phyloP scores from a whole-genome alignment of 257 asterid genomes.

The Nicotiana otophora region DNA sequence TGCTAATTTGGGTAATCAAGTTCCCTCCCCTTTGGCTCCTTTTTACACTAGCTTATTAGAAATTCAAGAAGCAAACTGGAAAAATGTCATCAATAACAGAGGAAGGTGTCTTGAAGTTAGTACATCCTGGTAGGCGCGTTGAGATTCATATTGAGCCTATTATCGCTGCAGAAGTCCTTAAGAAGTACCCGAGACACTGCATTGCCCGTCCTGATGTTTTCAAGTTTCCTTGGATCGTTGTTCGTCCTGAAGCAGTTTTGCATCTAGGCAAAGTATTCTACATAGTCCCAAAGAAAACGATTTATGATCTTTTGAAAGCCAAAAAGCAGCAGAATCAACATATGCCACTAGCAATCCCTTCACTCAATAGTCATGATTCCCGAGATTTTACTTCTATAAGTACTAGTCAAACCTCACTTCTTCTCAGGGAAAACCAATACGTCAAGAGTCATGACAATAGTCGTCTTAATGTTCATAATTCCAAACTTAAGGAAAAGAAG shows the following conservation, averaged over 20 bases:
- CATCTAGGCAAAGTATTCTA: constrained; percentile 39
- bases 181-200: constrained; percentile 50
- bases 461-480: neutral
- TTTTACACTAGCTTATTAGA: neutral
- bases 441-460: neutral
- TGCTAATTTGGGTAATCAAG: neutral
- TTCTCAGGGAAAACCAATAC: neutral
- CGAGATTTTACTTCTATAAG: neutral
- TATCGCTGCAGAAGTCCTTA: constrained; percentile 46
- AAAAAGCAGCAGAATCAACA: neutral
- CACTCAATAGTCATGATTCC: neutral
- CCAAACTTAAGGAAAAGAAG: neutral
- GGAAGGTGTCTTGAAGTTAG: constrained; percentile 41
- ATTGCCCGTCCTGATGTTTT: constrained; percentile 68
- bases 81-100: constrained; percentile 33
- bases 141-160: constrained; percentile 40
- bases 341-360: neutral
- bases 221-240: constrained; percentile 52
- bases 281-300: constrained; percentile 26
- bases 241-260: constrained; percentile 47
- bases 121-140: constrained; percentile 38
- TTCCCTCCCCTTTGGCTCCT: constrained; percentile 13
- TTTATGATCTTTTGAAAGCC: constrained; percentile 23
- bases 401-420: neutral
- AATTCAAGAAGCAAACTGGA: neutral